Conservation (phyloP, 371 early-diverging fungal genomes). For the Mortierella sp. region DNA sequence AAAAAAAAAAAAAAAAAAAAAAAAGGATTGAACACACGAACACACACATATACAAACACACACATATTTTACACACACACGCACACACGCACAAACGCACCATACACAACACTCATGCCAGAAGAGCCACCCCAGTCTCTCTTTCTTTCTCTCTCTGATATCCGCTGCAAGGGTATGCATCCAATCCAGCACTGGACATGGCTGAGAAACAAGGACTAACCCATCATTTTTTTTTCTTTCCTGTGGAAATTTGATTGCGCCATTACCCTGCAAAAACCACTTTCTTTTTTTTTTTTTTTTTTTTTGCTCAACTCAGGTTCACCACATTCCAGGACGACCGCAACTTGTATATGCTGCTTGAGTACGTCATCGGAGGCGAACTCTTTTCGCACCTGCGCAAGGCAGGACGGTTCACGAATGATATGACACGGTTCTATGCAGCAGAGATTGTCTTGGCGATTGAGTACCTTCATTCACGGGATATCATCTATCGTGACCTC, state of each 20-base stretch:
- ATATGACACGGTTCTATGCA: slow-evolving; percentile 88
- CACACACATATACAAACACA: no score
- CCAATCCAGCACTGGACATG: no score
- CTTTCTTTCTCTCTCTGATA: no score
- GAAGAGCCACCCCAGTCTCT: no score
- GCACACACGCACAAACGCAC: no score
- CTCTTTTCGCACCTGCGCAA: slow-evolving; percentile 95
- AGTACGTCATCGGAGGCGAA: slow-evolving; percentile 98
- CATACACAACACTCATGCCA: no score
- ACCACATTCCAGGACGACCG: slow-evolving; percentile 92
- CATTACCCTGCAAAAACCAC: background rate
- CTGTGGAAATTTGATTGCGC: background rate
- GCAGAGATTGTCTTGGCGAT: slow-evolving; percentile 85
- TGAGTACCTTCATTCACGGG: slow-evolving; percentile 91
- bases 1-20: no score
- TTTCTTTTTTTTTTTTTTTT: background rate
- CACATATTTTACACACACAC: no score
- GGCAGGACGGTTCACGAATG: slow-evolving; percentile 89
- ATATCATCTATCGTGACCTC: slow-evolving; percentile 96
- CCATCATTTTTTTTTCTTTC: background rate
- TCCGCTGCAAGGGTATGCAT: no score
- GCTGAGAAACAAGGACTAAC: no score
- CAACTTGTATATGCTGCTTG: slow-evolving; percentile 95
- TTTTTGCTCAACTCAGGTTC: slow-evolving; percentile 44
- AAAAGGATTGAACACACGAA: no score